Conservation (phyloP, 2,329 filamentous ascomycete genomes). For the Septoria linicola region DNA sequence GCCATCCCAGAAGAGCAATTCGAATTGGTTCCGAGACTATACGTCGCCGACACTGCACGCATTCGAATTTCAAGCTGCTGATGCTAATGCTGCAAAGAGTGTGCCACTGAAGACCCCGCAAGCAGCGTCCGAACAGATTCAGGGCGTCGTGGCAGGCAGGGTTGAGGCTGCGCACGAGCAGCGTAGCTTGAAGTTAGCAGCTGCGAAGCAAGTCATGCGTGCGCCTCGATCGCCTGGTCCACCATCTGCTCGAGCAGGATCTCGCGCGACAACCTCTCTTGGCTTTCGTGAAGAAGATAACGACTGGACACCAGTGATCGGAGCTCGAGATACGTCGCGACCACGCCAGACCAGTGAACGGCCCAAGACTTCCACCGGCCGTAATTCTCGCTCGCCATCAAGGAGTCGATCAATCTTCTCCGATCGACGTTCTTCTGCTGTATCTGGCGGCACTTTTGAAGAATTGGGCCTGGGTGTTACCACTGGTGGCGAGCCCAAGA, state of each 20-base stretch:
- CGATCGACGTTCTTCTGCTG: neutral
- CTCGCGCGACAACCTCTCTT: neutral
- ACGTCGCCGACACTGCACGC: neutral
- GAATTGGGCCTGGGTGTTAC: neutral
- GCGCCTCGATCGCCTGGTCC: neutral
- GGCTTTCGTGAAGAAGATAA: neutral
- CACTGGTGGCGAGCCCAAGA: neutral
- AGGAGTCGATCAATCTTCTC: constrained; percentile 3
- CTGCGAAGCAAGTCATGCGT: constrained; percentile 7
- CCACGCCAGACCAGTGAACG: neutral
- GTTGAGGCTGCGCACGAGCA: constrained; percentile 4
- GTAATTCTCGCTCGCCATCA: neutral
- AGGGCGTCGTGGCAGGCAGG: constrained; percentile 7
- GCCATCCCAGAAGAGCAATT: neutral
- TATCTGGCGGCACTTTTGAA: neutral
- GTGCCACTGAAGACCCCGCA: constrained; percentile 1
- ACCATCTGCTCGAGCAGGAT: neutral
- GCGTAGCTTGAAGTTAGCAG: constrained; percentile 7
- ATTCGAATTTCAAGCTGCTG: constrained; percentile 3
- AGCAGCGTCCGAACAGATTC: constrained; percentile 8
- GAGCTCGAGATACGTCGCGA: neutral
- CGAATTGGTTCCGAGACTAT: constrained; percentile 9
- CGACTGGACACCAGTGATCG: neutral
- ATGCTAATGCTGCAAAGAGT: neutral
- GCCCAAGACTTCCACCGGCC: neutral